Evolutionary conservation across 1,284 basidiomycete species (phyloP), one percentile per base, ranked within the genome.

Genomic region (Chalciporus sp.): DNA sequence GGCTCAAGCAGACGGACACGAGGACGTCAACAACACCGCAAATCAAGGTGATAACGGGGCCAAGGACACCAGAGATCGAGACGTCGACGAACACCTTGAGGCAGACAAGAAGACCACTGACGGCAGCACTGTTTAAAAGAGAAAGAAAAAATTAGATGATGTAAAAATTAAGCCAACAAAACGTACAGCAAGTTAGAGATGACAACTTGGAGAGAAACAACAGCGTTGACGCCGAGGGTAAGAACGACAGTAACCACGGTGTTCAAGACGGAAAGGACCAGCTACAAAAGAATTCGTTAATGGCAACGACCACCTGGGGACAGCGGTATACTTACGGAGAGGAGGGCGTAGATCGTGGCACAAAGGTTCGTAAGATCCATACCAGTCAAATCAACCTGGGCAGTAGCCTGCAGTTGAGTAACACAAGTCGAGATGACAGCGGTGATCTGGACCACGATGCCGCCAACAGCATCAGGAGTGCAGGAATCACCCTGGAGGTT

Each of bases 121-220:
- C 7, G 0, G 41, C 45, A n/a, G n/a, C n/a, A n/a, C n/a, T n/a
- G n/a, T n/a, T n/a, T n/a, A n/a, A n/a, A n/a, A n/a, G n/a, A n/a
- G n/a, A n/a, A 29, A 10, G 5, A 17, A 35, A 17, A 35, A 35
- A 16, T 35, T 3, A 1, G 11, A 37, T 6, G 27, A 46, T 19
- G 19, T 10, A 4, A 4, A 14, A 8, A 11, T 8, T 3, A 27
- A 43, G n/a, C 16, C 12, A 3, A 28, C n/a, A 26, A 2, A 1
- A 57, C 60, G 14, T 51, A 61, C 60, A 61, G 10, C 42, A 61
- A 12, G 8, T 43, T 50, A n/a, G 8, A 1, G 23, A 63, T 31
- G 12, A 35, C 37, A 7, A 20, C 17, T 33, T 42, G 50, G n/a
- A 63, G 4, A 0, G 43, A 43, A 3, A 14, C 58, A 12, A 48